Evolutionary conservation across 2,329 filamentous ascomycete species (phyloP), one percentile per base, ranked within the genome.

Genomic region (Xylaria arbuscula): DNA sequence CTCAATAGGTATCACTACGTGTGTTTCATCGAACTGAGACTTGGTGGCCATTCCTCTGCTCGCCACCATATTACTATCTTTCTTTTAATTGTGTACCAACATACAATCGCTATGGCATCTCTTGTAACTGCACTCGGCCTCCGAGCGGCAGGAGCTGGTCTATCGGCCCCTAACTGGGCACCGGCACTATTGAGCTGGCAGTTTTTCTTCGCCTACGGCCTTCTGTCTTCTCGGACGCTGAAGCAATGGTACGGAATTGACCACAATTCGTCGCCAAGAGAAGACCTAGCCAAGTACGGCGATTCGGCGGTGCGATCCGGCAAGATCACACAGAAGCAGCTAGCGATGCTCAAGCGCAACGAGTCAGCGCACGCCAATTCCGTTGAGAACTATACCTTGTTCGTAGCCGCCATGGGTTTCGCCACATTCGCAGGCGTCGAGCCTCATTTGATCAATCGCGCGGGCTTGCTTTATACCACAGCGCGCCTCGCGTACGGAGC

Each of bases 311-410:
- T 85, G 17, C 74, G 72, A 6, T 80, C 81, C 2, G 82, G 82
- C 3, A 83, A 83, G 70, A 76, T 86, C 51, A 83, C 80, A 0
- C 78, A 78, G 45, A 70, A 66, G 28, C 80, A 83, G 67, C 76
- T 85, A 17, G 75, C 81, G 2, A 81, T 80, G 76, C 72, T 86
- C 19, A 79, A 78, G 58, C 81, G 84, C 36, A 79, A 81, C 68
- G 81, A 85, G 66, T 72, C 78, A 4, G 83, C 83, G n/a, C 81
- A 83, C 68, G 81, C 81, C 13, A 86, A 86, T 63, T 79, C 81
- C 0, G 79, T 85, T 1, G 84, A 81, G 66, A 78, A 82, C 65
- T 83, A 76, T 63, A 69, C 80, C 0, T 64, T 84, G 1, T 81
- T 85, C 62, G 71, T 65, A 71, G 75, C 73, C 0, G 79, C 79